Base-by-base conservation (phyloP, 768 basidiomycete species). In the Tylopilus vinaceipallidus region DNA sequence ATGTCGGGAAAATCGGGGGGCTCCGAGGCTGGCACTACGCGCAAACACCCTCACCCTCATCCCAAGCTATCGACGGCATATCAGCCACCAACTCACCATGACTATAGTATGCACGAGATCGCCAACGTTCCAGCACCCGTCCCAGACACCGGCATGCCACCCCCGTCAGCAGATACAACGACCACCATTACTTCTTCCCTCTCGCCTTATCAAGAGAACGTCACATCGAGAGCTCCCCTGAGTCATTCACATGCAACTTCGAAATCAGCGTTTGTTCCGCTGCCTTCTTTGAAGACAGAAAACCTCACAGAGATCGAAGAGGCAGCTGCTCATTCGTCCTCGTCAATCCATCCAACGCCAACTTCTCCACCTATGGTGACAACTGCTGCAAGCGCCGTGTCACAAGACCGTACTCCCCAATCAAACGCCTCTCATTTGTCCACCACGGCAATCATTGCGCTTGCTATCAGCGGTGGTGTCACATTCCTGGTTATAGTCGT, bases 391-490 rank as follows among this genome's bases (percentile, higher is more conserved):
- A 27, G n/a, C 3, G 50, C 36, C 27, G 40, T 27, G 10, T 32
- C 50, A 39, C 42, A 17, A 10, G 19, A 45, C 50, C 49, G 19
- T 19, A 41, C 45, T 26, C 52, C 60, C 20, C 57, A 58, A 34
- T 27, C 53, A n/a, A 51, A 46, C 38, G 41, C 36, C 11, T 30
- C 63, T 36, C 75, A 73, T 52, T 55, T 84, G 38, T 73, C 80
- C 47, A 70, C 74, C 1, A 68, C 76, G 5, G 63, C 77, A 20
- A 77, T 85, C 50, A 71, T 79, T 22, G 65, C 82, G 9, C 68
- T 87, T 23, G 76, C 75, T 40, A 70, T 84, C 38, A 77, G 83
- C 5, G 72, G 75, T 47, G 72, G 71, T 13, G 72, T 78, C 54
- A 54, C 81, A 10, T 54, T 85, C 23, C 57, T 82, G 3, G 76